phyloP scores from a whole-genome alignment of 2,329 filamentous ascomycete species.

The Nemania serpens region DNA sequence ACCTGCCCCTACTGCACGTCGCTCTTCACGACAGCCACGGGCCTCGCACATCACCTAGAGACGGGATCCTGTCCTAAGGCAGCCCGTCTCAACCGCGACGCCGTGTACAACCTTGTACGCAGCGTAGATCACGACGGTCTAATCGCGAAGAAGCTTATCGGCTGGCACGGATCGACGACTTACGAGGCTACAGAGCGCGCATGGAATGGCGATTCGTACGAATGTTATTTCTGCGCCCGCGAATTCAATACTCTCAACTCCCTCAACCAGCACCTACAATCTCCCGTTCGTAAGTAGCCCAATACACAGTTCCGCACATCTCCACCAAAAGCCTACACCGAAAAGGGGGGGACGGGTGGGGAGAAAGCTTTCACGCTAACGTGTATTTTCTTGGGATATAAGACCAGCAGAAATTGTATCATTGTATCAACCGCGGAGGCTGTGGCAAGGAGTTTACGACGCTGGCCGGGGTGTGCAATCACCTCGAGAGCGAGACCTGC shows the following conservation, averaged over 20 bases:
- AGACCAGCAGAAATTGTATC: constrained; percentile 48
- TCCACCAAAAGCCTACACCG: background rate
- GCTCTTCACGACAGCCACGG: constrained; percentile 55
- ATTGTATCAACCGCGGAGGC: constrained; percentile 43
- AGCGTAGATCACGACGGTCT: constrained; percentile 51
- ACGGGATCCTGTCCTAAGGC: constrained; percentile 55
- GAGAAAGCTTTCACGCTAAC: background rate
- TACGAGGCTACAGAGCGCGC: constrained; percentile 23
- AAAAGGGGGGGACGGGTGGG: background rate
- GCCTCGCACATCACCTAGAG: constrained; percentile 62
- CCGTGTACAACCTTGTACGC: constrained; percentile 52
- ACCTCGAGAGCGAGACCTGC: constrained; percentile 51
- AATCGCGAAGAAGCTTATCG: constrained; percentile 57
- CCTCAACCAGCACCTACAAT: constrained; percentile 60
- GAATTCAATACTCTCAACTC: background rate
- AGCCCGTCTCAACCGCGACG: constrained; percentile 44
- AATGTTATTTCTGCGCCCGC: constrained; percentile 31
- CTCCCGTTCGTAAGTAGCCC: constrained; percentile 51
- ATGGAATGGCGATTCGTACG: constrained; percentile 24
- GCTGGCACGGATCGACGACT: constrained; percentile 7
- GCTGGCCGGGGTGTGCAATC: constrained; percentile 47
- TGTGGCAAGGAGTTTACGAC: constrained; percentile 47
- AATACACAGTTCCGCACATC: background rate
- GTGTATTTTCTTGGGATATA: background rate
- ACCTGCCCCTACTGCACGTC: constrained; percentile 60